These are phyloP conservation scores for Metarhizium guizhouense DNA, from an alignment of 2,329 filamentous ascomycete species.

Conservation along the genomic window DNA sequence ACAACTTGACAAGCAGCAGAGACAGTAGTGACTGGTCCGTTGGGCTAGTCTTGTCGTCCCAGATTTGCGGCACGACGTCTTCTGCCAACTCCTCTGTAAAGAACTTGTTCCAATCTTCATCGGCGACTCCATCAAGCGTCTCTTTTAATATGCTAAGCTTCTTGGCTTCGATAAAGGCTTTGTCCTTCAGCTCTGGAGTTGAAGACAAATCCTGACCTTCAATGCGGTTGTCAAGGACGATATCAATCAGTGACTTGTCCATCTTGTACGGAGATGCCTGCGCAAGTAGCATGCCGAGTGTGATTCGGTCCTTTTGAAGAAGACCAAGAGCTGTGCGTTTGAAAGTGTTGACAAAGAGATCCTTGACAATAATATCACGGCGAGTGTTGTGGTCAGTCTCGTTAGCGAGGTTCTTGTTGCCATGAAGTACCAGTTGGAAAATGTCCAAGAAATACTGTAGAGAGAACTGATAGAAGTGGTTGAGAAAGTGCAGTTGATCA, in stretches of 20 bases:
- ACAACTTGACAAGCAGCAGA: slow-evolving; percentile 86
- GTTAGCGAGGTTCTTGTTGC: slow-evolving; percentile 62
- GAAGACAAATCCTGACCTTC: slow-evolving; percentile 73
- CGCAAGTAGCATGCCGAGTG: slow-evolving; percentile 86
- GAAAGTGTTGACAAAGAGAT: slow-evolving; percentile 86
- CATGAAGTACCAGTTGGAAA: slow-evolving; percentile 82
- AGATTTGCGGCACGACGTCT: slow-evolving; percentile 67
- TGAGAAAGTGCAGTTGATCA: slow-evolving; percentile 94
- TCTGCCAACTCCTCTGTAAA: slow-evolving; percentile 80
- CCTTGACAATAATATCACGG: slow-evolving; percentile 81
- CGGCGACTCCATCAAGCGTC: slow-evolving; percentile 52
- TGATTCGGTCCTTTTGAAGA: slow-evolving; percentile 88
- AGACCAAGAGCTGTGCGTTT: slow-evolving; percentile 88
- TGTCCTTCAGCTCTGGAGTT: slow-evolving; percentile 51
- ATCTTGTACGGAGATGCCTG: slow-evolving; percentile 95
- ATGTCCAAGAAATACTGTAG: slow-evolving; percentile 97
- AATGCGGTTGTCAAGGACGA: slow-evolving; percentile 70
- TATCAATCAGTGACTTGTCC: slow-evolving; percentile 83
- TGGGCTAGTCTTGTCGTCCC: slow-evolving; percentile 52
- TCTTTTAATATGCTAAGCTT: slow-evolving; percentile 68
- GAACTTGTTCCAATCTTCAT: slow-evolving; percentile 71
- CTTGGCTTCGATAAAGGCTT: slow-evolving; percentile 58
- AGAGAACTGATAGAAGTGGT: slow-evolving; percentile 99
- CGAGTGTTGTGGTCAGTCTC: slow-evolving; percentile 70
- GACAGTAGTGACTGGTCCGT: slow-evolving; percentile 72